Conservation (phyloP, 202 grass and related monocot species). For the Hordeum pubiflorum region DNA sequence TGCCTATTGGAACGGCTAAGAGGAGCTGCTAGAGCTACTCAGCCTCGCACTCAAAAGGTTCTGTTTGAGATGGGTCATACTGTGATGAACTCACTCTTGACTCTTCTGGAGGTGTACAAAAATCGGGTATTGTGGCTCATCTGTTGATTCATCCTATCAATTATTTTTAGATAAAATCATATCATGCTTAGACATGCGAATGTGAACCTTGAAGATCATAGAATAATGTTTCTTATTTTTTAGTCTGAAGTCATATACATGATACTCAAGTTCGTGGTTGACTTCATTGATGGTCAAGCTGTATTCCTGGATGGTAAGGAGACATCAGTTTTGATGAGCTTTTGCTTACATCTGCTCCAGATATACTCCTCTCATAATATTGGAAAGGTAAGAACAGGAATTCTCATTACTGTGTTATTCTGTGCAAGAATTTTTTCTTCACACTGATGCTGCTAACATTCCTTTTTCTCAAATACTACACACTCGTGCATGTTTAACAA, state of each 20-base stretch:
- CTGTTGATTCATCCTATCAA: conserved; percentile 8
- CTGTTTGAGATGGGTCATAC: conserved; percentile 86
- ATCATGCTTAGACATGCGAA: conserved; percentile 13
- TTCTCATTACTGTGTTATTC: conserved; percentile 7
- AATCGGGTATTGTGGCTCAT: conserved; percentile 54
- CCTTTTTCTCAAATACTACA: background rate
- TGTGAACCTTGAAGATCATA: conserved; percentile 21
- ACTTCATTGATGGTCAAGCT: conserved; percentile 93
- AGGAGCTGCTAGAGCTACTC: conserved; percentile 88
- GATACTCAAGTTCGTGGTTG: conserved; percentile 97
- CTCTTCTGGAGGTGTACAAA: conserved; percentile 84
- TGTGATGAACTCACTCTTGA: conserved; percentile 84
- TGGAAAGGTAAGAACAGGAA: conserved; percentile 61
- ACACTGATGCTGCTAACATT: background rate
- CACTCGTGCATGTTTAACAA: background rate
- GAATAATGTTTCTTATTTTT: background rate
- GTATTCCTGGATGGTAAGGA: conserved; percentile 83
- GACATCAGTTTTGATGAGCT: conserved; percentile 81
- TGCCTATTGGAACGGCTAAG: conserved; percentile 91
- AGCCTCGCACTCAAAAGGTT: conserved; percentile 86
- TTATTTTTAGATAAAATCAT: background rate
- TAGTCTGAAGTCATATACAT: conserved; percentile 88
- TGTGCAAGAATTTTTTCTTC: background rate
- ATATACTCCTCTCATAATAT: conserved; percentile 97
- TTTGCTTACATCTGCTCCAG: conserved; percentile 83